Evolutionary conservation across 192 early-diverging fungal species (phyloP).

Genomic region (Thamnidium elegans): DNA sequence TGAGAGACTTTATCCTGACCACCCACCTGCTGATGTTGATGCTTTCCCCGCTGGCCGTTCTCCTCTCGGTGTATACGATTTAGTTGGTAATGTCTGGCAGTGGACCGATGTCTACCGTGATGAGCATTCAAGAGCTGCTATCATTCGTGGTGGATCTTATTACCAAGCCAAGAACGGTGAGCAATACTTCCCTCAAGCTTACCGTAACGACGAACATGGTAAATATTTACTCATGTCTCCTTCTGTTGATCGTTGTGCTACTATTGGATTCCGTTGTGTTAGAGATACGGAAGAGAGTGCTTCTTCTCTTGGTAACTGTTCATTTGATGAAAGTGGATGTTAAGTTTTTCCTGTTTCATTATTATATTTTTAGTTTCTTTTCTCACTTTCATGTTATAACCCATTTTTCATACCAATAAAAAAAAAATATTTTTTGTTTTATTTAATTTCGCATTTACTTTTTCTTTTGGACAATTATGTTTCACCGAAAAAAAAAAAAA

Average conservation of each 20-base stretch:
- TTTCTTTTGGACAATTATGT: no score
- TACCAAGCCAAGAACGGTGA: slow-evolving; percentile 13
- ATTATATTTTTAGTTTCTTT: no score
- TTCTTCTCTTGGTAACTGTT: slow-evolving; percentile 22
- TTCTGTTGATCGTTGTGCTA: slow-evolving; percentile 18
- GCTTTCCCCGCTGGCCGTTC: slow-evolving; percentile 16
- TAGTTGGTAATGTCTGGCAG: slow-evolving; percentile 27
- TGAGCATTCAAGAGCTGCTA: slow-evolving; percentile 17
- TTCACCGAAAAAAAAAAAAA: no score
- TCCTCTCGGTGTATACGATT: slow-evolving; percentile 23
- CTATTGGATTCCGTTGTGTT: slow-evolving; percentile 29
- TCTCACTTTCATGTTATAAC: no score
- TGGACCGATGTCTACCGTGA: slow-evolving; percentile 28
- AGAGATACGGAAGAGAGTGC: slow-evolving; percentile 24
- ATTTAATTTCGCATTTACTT: no score
- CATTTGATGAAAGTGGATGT: slow-evolving; percentile 3
- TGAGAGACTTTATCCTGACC: slow-evolving; percentile 22
- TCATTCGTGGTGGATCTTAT: slow-evolving; percentile 27
- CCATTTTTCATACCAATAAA: no score
- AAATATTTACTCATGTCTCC: slow-evolving; percentile 24
- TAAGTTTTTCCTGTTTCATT: not conserved
- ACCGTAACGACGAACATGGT: slow-evolving; percentile 18
- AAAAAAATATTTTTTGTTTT: no score
- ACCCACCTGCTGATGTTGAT: slow-evolving; percentile 26
- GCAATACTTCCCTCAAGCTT: slow-evolving; percentile 25